These are phyloP conservation scores for Aspergillus steynii DNA, from an alignment of 495 filamentous ascomycete genomes.

Conservation along the genomic window DNA sequence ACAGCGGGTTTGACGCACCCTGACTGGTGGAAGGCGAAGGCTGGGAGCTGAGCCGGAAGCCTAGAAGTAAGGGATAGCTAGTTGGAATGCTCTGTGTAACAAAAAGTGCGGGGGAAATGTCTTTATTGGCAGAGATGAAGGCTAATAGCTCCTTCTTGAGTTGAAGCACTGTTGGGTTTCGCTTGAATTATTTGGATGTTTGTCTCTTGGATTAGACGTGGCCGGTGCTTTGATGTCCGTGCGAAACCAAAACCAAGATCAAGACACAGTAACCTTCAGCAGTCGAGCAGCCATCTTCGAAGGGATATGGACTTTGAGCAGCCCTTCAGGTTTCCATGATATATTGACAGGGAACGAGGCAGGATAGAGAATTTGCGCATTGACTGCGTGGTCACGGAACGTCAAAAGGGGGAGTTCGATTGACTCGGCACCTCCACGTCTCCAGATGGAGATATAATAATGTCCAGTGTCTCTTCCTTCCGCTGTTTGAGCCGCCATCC, in stretches of 20 bases:
- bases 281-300: constrained; percentile 9
- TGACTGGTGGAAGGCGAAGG: too few species aligned
- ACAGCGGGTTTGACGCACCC: too few species aligned
- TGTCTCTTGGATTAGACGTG: too few species aligned
- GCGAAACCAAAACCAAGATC: not conserved
- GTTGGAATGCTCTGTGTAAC: too few species aligned
- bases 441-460: constrained; percentile 22
- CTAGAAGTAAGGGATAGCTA: too few species aligned
- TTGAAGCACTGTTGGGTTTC: too few species aligned
- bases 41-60: too few species aligned
- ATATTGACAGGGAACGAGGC: constrained; percentile 1
- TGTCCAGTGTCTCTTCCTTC: not conserved
- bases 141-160: too few species aligned
- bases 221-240: too few species aligned
- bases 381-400: not conserved
- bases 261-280: constrained; percentile 1
- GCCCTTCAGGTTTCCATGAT: constrained; percentile 4
- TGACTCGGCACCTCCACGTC: constrained; percentile 12
- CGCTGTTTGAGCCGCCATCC: constrained; percentile 8
- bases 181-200: too few species aligned
- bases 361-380: constrained; percentile 11
- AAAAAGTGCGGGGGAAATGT: too few species aligned
- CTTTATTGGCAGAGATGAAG: too few species aligned
- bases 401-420: constrained; percentile 7
- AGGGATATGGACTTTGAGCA: constrained; percentile 7